Conservation (phyloP, 2,329 filamentous ascomycete species). For the Sporothrix luriei region DNA sequence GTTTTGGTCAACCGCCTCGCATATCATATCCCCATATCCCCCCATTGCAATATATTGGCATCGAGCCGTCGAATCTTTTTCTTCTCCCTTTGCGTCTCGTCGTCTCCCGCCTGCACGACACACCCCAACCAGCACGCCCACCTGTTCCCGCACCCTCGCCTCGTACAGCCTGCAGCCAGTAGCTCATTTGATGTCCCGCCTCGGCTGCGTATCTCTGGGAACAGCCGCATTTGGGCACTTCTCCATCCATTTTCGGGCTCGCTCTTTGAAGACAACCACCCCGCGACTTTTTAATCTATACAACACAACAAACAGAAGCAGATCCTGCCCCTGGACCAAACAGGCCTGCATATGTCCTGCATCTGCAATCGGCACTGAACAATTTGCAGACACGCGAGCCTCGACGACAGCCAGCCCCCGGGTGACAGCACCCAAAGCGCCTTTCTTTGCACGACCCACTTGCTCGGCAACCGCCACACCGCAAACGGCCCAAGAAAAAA, state of each 20-base stretch:
- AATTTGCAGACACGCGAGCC: conserved; percentile 7
- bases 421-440: not conserved
- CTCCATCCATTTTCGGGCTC: not conserved
- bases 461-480: conserved; percentile 21
- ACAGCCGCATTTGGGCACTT: not conserved
- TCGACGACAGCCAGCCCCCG: not conserved
- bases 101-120: not conserved
- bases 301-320: not conserved
- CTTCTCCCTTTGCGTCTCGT: not conserved
- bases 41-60: not conserved
- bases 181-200: conserved; percentile 9
- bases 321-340: not conserved
- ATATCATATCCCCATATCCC: not conserved
- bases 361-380: not conserved
- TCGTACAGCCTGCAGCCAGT: conserved; percentile 19
- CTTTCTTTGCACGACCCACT: conserved; percentile 14
- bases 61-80: not conserved
- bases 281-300: not conserved
- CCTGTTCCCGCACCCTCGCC: not conserved
- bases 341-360: not conserved
- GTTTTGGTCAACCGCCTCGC: not conserved
- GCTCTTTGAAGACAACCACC: not conserved
- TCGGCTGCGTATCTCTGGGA: conserved; percentile 24
- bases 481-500: not conserved
- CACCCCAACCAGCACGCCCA: no score